These are phyloP conservation scores for Neospermospora avenae DNA, from an alignment of 2,329 filamentous ascomycete species.

Conservation along the genomic window DNA sequence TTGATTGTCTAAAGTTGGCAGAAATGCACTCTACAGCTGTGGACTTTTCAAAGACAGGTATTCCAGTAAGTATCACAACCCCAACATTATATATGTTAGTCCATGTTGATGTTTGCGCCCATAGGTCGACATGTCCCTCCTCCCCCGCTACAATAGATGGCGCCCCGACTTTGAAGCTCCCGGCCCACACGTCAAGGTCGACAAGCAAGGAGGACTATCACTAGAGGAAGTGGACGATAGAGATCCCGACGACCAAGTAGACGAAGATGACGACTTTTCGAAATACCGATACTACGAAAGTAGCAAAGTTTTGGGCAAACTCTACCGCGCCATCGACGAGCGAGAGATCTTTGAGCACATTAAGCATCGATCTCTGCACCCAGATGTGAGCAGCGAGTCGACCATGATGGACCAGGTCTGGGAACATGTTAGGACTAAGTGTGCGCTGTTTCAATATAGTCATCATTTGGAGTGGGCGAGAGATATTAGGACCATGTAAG, in stretches of 20 bases:
- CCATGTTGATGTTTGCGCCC: background rate
- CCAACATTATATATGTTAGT: no score
- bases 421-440: constrained; percentile 38
- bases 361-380: constrained; percentile 19
- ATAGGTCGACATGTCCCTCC: constrained; percentile 27
- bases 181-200: constrained; percentile 42
- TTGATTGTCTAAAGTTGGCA: constrained; percentile 53
- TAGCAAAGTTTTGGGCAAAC: constrained; percentile 62
- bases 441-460: constrained; percentile 36
- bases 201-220: constrained; percentile 34
- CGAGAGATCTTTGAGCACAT: constrained; percentile 51
- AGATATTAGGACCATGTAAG: constrained; percentile 47
- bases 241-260: constrained; percentile 37
- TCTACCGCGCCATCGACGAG: constrained; percentile 75
- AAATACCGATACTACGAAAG: constrained; percentile 62
- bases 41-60: constrained; percentile 74
- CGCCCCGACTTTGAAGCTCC: constrained; percentile 54
- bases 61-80: constrained; percentile 42
- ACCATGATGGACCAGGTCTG: constrained; percentile 36
- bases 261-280: constrained; percentile 47
- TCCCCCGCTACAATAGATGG: constrained; percentile 29
- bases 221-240: constrained; percentile 15
- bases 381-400: constrained; percentile 11
- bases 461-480: constrained; percentile 38
- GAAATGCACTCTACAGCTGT: constrained; percentile 67